A percentile compares a stretch with the other conserved stretches of the same genome.
These are phyloP conservation scores for Terfezia claveryi DNA, from an alignment of 495 filamentous ascomycete species.

Conservation along the genomic window DNA sequence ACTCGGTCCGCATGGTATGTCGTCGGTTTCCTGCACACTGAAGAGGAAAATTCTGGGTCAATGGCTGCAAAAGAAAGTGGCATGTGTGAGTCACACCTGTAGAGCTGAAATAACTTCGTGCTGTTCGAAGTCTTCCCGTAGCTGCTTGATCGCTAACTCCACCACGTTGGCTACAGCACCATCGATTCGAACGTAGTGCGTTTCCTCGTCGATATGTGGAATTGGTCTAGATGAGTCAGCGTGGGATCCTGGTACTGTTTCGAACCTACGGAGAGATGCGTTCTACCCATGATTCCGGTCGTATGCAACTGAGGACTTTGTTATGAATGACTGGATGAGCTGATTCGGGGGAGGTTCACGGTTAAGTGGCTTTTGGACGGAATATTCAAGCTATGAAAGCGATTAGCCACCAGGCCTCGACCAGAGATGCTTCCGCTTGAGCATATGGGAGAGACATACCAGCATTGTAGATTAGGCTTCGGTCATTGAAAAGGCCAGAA, in stretches of 20 bases:
- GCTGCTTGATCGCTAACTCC: conserved; percentile 16
- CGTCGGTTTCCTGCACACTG: conserved; percentile 42
- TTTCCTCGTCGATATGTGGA: conserved; percentile 13
- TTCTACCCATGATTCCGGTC: conserved; percentile 20
- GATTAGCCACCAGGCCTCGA: too few species aligned
- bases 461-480: too few species aligned
- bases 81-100: conserved; percentile 7
- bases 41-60: background rate
- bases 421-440: too few species aligned
- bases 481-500: too few species aligned
- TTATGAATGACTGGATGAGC: conserved; percentile 16
- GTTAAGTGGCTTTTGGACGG: conserved; percentile 18
- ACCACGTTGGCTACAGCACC: conserved; percentile 9
- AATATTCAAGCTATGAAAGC: conserved; percentile 13
- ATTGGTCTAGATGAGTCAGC: conserved; percentile 7
- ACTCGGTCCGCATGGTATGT: conserved; percentile 39
- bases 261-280: background rate
- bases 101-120: conserved; percentile 33
- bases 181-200: conserved; percentile 12
- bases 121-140: conserved; percentile 28
- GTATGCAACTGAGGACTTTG: conserved; percentile 12
- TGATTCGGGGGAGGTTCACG: conserved; percentile 15
- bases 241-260: too few species aligned
- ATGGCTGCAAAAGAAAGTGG: background rate
- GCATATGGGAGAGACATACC: too few species aligned